Evolutionary conservation across 2,329 filamentous ascomycete genomes (phyloP).

Genomic region (Leptographium procerum): DNA sequence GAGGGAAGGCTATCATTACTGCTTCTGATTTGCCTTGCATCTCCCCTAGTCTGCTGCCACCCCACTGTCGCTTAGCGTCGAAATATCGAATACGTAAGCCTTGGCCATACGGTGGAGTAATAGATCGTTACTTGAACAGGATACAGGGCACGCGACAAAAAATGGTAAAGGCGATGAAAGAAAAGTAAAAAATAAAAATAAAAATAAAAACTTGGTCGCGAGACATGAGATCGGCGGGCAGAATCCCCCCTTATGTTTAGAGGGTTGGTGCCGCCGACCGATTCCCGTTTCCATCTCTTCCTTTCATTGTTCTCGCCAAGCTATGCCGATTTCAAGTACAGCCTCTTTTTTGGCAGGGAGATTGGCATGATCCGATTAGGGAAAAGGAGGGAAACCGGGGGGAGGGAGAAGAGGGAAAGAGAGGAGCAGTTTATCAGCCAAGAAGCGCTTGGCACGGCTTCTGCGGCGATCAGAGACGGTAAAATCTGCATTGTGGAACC

Average conservation of each 20-base stretch:
- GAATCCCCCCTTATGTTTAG: neutral
- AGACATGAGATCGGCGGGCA: no score
- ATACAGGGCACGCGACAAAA: neutral
- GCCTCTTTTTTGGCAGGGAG: no score
- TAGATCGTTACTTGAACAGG: neutral
- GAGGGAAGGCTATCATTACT: neutral
- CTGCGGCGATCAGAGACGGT: neutral
- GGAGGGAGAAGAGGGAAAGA: neutral
- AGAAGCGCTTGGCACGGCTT: neutral
- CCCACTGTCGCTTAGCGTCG: neutral
- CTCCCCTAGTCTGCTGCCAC: neutral
- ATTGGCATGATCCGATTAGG: neutral
- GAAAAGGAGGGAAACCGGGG: neutral
- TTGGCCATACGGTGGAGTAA: constrained; percentile 6
- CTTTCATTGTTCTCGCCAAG: no score
- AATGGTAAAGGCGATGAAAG: neutral
- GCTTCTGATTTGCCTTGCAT: no score
- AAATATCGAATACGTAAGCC: constrained; percentile 6
- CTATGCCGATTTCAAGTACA: no score
- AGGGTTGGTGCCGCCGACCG: no score
- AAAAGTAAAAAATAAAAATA: neutral
- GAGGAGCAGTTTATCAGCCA: no score
- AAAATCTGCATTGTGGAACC: neutral
- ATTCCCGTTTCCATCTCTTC: no score
- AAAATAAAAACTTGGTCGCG: no score